Evolutionary conservation across 2,329 filamentous ascomycete genomes (phyloP).

Genomic region (Fusarium brevicatenulatum): DNA sequence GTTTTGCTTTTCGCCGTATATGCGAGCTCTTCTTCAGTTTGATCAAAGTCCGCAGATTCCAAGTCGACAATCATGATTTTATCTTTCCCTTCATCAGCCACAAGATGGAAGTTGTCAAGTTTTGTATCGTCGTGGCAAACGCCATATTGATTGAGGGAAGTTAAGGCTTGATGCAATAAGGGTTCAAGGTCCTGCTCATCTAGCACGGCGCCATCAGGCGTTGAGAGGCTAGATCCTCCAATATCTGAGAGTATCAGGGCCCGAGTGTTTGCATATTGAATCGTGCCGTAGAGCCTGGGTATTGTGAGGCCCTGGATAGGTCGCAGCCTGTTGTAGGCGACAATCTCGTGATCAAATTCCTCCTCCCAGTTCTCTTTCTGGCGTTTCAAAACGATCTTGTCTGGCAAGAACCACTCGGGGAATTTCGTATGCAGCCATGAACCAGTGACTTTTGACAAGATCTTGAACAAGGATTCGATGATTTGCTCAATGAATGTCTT

Average conservation of each 20-base stretch:
- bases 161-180: not conserved
- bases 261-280: conserved; percentile 28
- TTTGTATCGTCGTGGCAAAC: not conserved
- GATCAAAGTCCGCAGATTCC: not conserved
- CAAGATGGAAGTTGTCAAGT: not conserved
- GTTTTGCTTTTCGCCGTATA: not conserved
- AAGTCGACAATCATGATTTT: not conserved
- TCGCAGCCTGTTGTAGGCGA: conserved; percentile 34
- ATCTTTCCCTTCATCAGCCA: not conserved
- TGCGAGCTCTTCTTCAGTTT: not conserved
- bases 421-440: not conserved
- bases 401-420: not conserved
- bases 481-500: not conserved
- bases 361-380: conserved; percentile 34
- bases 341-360: conserved; percentile 42
- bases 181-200: conserved; percentile 8
- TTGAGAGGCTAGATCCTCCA: conserved; percentile 30
- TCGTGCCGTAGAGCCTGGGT: conserved; percentile 34
- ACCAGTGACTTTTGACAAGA: not conserved
- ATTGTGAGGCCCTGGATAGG: conserved; percentile 39
- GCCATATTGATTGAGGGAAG: not conserved
- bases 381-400: not conserved
- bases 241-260: conserved; percentile 43
- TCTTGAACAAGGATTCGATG: not conserved
- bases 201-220: conserved; percentile 34